Evolutionary conservation across 495 filamentous ascomycete genomes (phyloP).

Genomic region (Aspergillus egyptiacus): DNA sequence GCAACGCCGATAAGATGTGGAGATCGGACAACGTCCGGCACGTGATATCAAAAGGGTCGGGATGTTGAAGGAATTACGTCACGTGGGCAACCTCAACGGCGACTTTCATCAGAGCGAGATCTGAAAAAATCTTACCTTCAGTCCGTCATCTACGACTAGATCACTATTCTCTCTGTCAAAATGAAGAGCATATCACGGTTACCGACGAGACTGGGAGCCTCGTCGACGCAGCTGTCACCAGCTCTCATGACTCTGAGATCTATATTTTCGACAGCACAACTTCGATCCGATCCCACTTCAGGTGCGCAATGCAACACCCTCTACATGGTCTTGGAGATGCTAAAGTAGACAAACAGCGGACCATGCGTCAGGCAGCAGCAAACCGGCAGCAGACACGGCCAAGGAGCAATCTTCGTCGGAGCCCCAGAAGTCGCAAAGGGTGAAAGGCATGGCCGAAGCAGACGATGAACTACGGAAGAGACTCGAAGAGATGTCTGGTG

Average conservation of each 20-base stretch:
- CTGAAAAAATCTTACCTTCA: background rate
- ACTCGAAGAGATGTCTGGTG: constrained; percentile 64
- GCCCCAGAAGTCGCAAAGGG: constrained; percentile 6
- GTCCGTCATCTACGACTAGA: background rate
- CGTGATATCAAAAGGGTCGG: constrained; percentile 13
- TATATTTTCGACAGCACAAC: constrained; percentile 5
- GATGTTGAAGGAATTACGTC: background rate
- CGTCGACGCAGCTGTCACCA: background rate
- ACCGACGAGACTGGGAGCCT: background rate
- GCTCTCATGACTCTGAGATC: background rate
- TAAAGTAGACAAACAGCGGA: background rate
- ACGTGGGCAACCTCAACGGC: background rate
- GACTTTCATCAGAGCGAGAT: background rate
- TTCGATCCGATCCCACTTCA: background rate
- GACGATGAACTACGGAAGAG: constrained; percentile 64
- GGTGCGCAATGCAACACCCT: background rate
- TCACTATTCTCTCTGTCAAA: background rate
- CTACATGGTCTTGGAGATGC: background rate
- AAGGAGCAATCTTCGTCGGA: constrained; percentile 3
- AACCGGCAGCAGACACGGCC: background rate
- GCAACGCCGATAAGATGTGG: constrained; percentile 8
- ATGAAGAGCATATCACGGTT: background rate
- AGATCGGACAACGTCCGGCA: constrained; percentile 7
- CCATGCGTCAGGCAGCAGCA: background rate
- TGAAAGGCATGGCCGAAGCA: constrained; percentile 52